Base-by-base conservation (phyloP, 805 yeast species). In the Kuraishia cidri region DNA sequence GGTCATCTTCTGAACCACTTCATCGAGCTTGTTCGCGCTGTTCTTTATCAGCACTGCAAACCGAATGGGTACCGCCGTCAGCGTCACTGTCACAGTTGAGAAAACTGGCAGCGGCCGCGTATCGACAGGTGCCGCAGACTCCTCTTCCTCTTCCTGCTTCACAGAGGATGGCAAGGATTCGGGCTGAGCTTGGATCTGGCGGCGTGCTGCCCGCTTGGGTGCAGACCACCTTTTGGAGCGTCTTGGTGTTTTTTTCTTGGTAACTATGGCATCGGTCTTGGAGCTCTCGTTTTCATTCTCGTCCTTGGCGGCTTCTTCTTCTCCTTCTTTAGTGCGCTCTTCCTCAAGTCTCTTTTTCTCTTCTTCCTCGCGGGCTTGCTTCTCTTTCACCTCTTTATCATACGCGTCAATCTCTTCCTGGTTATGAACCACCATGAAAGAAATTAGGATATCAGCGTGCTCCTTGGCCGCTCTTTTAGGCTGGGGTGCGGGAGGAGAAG, bases 21-120 rank as follows among this genome's bases (percentile, higher is more conserved):
- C 62, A 2, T 70, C 73, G 11, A 63, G 45, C 2, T 75, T 69
- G 24, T 69, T 61, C 26, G 83, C 78, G 52, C 94, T 77, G 44
- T 84, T 73, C 24, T 64, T 51, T 24, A 87, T 56, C 7, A 86
- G 69, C 6, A 81, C 79, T 3, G 75, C 67, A 44, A 72, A 76
- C 44, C 79, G 66, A 7, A 63, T 54, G 2, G 94, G 88, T 17
- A 88, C 64, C n/a, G 72, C 74, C 12, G 63, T 66, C 3, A 90
- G 50, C 2, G 67, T 72, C 31, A 86, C 64, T 0, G 95, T 79
- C 15, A 81, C 57, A 0, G 94, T 68, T 0, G 88, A 74, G 47
- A 45, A 73, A 24, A 60, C 47, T 19, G 66, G 60, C 19, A 54
- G 62, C 2, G 79, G 79, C 19, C 48, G 60, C 38, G 63, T 33